Conservation (phyloP, 768 basidiomycete genomes). For the Panaeolus papilionaceus region DNA sequence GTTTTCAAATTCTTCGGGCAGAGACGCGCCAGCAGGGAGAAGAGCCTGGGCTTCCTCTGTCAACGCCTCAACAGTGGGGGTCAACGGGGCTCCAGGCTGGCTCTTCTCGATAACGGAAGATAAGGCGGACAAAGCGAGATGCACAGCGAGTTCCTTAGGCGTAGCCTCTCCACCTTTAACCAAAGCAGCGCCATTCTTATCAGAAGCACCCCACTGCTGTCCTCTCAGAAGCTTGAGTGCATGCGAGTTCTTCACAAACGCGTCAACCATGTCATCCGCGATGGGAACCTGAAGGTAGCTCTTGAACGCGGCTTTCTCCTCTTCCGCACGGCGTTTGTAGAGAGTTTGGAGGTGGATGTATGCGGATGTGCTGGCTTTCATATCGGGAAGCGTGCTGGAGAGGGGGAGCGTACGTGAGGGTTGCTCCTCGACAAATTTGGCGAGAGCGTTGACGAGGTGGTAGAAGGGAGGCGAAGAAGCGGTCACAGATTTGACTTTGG, state of each 20-base stretch:
- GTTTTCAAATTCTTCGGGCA: constrained; percentile 62
- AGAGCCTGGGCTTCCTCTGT: constrained; percentile 55
- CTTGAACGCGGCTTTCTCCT: constrained; percentile 67
- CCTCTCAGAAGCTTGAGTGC: constrained; percentile 72
- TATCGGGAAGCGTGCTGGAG: constrained; percentile 90
- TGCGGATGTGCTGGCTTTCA: constrained; percentile 87
- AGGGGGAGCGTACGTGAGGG: constrained; percentile 75
- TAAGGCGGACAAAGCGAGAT: constrained; percentile 77
- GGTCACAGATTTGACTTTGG: constrained; percentile 48
- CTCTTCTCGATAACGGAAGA: constrained; percentile 37
- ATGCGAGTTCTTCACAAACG: constrained; percentile 84
- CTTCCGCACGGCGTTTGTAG: constrained; percentile 79
- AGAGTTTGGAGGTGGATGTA: constrained; percentile 88
- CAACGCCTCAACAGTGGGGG: constrained; percentile 57
- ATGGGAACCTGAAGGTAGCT: constrained; percentile 52
- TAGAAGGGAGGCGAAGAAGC: constrained; percentile 73
- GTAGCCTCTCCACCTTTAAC: constrained; percentile 50
- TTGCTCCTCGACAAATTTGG: constrained; percentile 60
- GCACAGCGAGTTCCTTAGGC: constrained; percentile 68
- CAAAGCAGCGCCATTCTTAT: constrained; percentile 53
- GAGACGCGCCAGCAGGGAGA: constrained; percentile 52
- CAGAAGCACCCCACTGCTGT: constrained; percentile 62
- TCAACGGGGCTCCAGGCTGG: constrained; percentile 31
- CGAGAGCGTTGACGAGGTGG: constrained; percentile 76
- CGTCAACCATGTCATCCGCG: constrained; percentile 62